Base-by-base conservation (phyloP, 768 basidiomycete species). In the Naematelia aurantialba region DNA sequence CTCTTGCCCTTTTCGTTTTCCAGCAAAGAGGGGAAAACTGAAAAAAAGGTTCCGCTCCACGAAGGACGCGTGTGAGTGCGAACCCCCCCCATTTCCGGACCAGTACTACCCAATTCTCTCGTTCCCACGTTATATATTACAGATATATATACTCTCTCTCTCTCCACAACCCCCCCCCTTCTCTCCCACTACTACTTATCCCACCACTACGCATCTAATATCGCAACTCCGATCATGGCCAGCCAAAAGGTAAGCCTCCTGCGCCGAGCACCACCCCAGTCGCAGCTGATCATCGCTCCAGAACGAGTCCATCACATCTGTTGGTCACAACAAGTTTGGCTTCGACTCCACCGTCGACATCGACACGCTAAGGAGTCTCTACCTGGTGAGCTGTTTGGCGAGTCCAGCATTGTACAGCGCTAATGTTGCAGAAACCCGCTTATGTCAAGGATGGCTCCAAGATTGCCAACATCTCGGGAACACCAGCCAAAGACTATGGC, bases 271-370 rank as follows among this genome's bases (percentile, higher is more conserved):
- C 14, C 10, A 26, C 14, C n/a, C 39, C 30, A 21, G 29, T 30
- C 47, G 17, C 46, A 4, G 54, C 62, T 60, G 25, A 60, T 55
- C 26, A 4, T 8, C 44, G 55, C 22, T 24, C 53, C 46, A 68
- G 63, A 47, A 60, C 14, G 60, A 60, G 45, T 57, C 63, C 29
- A 69, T 68, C 62, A 54, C 63, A 46, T 51, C 59, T n/a, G 92
- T 97, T 45, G 93, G 93, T 47, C 85, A 87, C 73, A 78, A 87
- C 62, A 84, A 87, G 56, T 96, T 96, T 67, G 91, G 90, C 5
- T 93, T 98, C 78, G 87, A 96, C 79, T 87, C 87, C 68, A 84
- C 87, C 68, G 89, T 92, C 62, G 75, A 87, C 59, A 78, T 92
- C 68, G 87, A 91, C 63, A 80, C 83, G 65, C 84, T 94, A 54